Evolutionary conservation across 2,329 filamentous ascomycete genomes (phyloP).

Genomic region (Grosmannia serpens): DNA sequence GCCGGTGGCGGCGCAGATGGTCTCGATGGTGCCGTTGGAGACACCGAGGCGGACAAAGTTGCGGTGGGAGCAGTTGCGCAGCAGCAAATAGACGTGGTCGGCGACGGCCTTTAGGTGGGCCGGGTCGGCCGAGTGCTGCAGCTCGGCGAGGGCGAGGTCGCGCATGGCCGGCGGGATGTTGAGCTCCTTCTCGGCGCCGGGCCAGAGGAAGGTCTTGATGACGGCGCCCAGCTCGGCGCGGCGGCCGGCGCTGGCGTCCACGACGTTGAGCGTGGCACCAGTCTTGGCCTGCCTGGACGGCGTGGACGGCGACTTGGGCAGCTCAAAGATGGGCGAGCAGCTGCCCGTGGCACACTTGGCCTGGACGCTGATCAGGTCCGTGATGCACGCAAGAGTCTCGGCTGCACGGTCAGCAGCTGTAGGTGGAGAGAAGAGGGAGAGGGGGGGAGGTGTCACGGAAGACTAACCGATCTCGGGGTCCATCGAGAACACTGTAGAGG

Average conservation of each 20-base stretch:
- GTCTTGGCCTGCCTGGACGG: neutral
- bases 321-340: slow-evolving; percentile 8
- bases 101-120: slow-evolving; percentile 28
- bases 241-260: slow-evolving; percentile 11
- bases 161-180: slow-evolving; percentile 33
- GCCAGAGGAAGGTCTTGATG: slow-evolving; percentile 27
- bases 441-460: too few relatives aligned
- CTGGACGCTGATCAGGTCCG: slow-evolving; percentile 20
- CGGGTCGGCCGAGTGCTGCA: slow-evolving; percentile 26
- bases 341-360: slow-evolving; percentile 15
- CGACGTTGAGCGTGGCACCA: slow-evolving; percentile 6
- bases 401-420: slow-evolving; percentile 11
- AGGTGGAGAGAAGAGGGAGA: neutral
- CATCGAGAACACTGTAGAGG: slow-evolving; percentile 10
- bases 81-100: slow-evolving; percentile 33
- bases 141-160: slow-evolving; percentile 22
- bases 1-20: slow-evolving; percentile 32
- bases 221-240: slow-evolving; percentile 25
- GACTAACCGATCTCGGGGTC: slow-evolving; percentile 24
- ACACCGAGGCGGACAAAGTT: slow-evolving; percentile 42
- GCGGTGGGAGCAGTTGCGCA: slow-evolving; percentile 35
- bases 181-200: slow-evolving; percentile 31
- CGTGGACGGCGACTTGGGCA: slow-evolving; percentile 4
- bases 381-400: slow-evolving; percentile 23
- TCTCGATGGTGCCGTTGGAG: slow-evolving; percentile 38